These are phyloP conservation scores for Aspergillus kassunensis DNA, from an alignment of 495 filamentous ascomycete genomes.

Conservation along the genomic window DNA sequence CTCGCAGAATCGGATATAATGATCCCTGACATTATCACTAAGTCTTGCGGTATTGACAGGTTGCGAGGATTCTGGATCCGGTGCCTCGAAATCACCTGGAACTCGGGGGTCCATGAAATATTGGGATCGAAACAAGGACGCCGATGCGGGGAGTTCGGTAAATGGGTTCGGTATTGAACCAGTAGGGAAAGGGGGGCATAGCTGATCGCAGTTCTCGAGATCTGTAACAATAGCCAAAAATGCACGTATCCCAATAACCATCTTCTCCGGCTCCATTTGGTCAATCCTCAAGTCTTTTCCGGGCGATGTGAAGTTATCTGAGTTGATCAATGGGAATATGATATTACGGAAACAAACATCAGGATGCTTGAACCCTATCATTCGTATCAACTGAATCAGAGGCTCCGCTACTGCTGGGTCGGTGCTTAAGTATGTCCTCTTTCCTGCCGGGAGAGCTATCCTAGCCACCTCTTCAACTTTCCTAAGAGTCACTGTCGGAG, in stretches of 20 bases:
- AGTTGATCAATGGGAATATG: conserved; percentile 92
- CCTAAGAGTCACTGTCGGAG: conserved; percentile 59
- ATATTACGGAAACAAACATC: conserved; percentile 89
- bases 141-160: conserved; percentile 31
- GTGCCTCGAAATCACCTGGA: conserved; percentile 33
- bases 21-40: conserved; percentile 70
- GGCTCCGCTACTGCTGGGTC: conserved; percentile 83
- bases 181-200: conserved; percentile 76
- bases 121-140: conserved; percentile 36
- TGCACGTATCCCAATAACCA: conserved; percentile 91
- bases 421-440: conserved; percentile 70
- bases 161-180: conserved; percentile 45
- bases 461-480: conserved; percentile 86
- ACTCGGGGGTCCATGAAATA: conserved; percentile 36
- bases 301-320: conserved; percentile 70
- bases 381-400: conserved; percentile 85
- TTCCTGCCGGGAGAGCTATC: conserved; percentile 73
- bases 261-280: conserved; percentile 91
- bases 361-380: conserved; percentile 90
- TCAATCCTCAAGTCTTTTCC: conserved; percentile 82
- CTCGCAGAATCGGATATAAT: conserved; percentile 87
- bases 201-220: conserved; percentile 77
- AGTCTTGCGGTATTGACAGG: conserved; percentile 73
- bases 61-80: conserved; percentile 40
- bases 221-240: conserved; percentile 92